Conservation (phyloP, 2,329 filamentous ascomycete species). For the Hirsutella thompsonii region DNA sequence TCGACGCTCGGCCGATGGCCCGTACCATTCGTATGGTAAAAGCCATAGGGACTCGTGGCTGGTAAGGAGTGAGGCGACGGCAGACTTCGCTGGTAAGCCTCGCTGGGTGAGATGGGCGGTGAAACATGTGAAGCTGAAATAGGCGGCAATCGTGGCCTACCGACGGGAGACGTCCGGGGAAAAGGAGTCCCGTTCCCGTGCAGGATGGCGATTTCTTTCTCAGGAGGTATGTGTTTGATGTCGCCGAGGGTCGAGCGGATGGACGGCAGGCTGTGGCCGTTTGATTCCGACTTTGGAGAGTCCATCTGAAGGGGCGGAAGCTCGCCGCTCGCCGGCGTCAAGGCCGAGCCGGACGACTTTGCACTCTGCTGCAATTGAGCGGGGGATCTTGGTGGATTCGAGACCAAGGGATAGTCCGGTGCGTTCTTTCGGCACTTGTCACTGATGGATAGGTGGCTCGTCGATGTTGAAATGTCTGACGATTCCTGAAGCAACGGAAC, state of each 20-base stretch:
- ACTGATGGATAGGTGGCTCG: slow-evolving; percentile 18
- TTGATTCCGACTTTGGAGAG: slow-evolving; percentile 20
- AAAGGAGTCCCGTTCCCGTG: slow-evolving; percentile 13
- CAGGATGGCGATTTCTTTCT: slow-evolving; percentile 16
- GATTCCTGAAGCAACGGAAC: slow-evolving; percentile 8
- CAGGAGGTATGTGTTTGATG: slow-evolving; percentile 16
- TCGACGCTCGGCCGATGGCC: slow-evolving; percentile 25
- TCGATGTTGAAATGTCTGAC: slow-evolving; percentile 16
- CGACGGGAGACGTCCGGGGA: slow-evolving; percentile 21
- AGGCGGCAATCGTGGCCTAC: slow-evolving; percentile 17
- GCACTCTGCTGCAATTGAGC: slow-evolving; percentile 7
- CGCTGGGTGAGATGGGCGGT: slow-evolving; percentile 37
- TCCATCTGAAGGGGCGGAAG: slow-evolving; percentile 24
- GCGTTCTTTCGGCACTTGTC: slow-evolving; percentile 14
- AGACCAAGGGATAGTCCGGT: slow-evolving; percentile 2
- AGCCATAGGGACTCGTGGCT: slow-evolving; percentile 25
- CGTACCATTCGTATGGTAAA: slow-evolving; percentile 17
- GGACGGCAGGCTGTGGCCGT: slow-evolving; percentile 23
- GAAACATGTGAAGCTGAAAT: slow-evolving; percentile 19
- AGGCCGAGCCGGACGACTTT: slow-evolving; percentile 11
- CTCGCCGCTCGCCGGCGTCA: slow-evolving; percentile 14
- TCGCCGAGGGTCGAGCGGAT: slow-evolving; percentile 24
- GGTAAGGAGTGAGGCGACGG: slow-evolving; percentile 32
- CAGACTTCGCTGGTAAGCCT: slow-evolving; percentile 29
- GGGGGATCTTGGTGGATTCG: slow-evolving; percentile 1